Conservation (phyloP, 164 flowering plant genomes). For the Liriodendron chinense region DNA sequence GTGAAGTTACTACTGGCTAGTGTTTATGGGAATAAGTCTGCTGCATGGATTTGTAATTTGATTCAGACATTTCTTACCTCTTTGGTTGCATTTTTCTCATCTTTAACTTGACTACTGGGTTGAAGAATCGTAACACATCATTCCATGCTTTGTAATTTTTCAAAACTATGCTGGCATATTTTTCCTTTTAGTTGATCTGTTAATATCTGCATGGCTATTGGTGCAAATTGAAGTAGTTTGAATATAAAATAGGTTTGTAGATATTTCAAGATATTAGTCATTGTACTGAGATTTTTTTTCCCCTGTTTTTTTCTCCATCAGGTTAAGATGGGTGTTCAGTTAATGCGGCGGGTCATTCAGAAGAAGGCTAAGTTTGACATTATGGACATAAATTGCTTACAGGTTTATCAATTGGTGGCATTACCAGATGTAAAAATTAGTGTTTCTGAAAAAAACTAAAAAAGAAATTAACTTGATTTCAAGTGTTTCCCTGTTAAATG, state of each 20-base stretch:
- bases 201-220: neutral
- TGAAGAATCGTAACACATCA: neutral
- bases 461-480: no score
- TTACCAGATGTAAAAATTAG: conserved; percentile 2
- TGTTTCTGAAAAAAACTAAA: no score
- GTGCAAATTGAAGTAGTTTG: neutral
- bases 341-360: conserved; percentile 84
- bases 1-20: neutral
- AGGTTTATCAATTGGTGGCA: conserved; percentile 42
- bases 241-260: neutral
- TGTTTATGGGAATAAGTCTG: neutral
- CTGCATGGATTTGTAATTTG: neutral
- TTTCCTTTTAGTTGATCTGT: neutral
- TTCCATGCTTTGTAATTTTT: no score
- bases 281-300: neutral
- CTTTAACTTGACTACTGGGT: neutral
- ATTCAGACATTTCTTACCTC: neutral
- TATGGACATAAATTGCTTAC: conserved; percentile 67
- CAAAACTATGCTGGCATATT: neutral
- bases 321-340: conserved; percentile 91
- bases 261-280: neutral
- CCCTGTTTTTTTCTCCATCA: conserved; percentile 12
- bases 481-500: no score
- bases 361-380: conserved; percentile 93
- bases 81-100: neutral